Conservation (phyloP, 352 stramenopile genomes). For the Plasmopara halstedii region DNA sequence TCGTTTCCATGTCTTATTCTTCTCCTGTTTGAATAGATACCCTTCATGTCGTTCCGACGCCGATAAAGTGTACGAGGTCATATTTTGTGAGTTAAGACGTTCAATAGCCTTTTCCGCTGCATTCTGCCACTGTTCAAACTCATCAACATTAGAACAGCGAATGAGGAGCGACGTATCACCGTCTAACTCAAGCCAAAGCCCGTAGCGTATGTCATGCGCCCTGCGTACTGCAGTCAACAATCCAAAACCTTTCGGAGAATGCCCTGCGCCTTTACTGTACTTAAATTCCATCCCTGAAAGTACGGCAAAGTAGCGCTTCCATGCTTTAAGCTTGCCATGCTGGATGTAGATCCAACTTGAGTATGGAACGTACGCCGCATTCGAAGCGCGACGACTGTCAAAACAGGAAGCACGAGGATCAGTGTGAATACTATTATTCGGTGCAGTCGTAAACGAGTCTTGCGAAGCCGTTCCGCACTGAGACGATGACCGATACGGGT, state of each 20-base stretch:
- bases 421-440: slow-evolving; percentile 16
- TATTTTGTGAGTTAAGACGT: slow-evolving; percentile 40
- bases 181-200: slow-evolving; percentile 46
- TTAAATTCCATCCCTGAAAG: slow-evolving; percentile 69
- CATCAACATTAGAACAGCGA: slow-evolving; percentile 33
- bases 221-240: slow-evolving; percentile 35
- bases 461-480: slow-evolving; percentile 10
- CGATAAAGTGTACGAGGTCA: slow-evolving; percentile 65
- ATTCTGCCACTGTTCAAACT: slow-evolving; percentile 46
- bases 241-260: slow-evolving; percentile 61
- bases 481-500: slow-evolving; percentile 28
- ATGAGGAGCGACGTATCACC: slow-evolving; percentile 37
- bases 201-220: slow-evolving; percentile 40
- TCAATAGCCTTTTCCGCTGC: slow-evolving; percentile 49
- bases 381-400: slow-evolving; percentile 46
- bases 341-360: slow-evolving; percentile 66
- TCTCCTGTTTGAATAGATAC: slow-evolving; percentile 60
- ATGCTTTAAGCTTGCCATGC: slow-evolving; percentile 46
- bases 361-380: slow-evolving; percentile 46
- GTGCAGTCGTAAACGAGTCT: slow-evolving; percentile 22
- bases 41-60: slow-evolving; percentile 60
- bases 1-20: slow-evolving; percentile 42
- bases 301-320: slow-evolving; percentile 67
- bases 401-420: slow-evolving; percentile 46
- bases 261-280: slow-evolving; percentile 53